These are phyloP conservation scores for Hyphodiscus hymeniophilus DNA, from an alignment of 495 filamentous ascomycete genomes.

Conservation along the genomic window DNA sequence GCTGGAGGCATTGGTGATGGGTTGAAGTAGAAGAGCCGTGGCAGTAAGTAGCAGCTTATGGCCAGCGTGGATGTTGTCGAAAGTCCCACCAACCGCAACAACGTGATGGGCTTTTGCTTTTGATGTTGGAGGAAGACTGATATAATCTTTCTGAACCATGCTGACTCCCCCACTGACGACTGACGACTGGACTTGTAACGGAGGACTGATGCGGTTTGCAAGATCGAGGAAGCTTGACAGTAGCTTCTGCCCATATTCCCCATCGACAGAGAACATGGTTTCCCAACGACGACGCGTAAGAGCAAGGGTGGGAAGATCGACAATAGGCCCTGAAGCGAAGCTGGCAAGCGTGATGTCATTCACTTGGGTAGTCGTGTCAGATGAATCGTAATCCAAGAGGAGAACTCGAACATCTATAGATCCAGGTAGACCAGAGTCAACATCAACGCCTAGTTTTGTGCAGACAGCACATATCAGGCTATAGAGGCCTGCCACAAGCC, in stretches of 20 bases:
- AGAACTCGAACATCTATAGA: conserved; percentile 74
- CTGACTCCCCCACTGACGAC: conserved; percentile 40
- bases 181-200: conserved; percentile 34
- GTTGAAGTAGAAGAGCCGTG: conserved; percentile 58
- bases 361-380: conserved; percentile 7
- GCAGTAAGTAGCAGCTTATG: conserved; percentile 91
- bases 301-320: conserved; percentile 60
- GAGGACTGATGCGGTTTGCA: conserved; percentile 34
- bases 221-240: conserved; percentile 34
- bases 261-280: conserved; percentile 52
- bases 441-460: conserved; percentile 41
- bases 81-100: conserved; percentile 87
- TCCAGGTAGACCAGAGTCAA: conserved; percentile 56
- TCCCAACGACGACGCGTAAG: conserved; percentile 58
- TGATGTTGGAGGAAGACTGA: conserved; percentile 18
- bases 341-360: conserved; percentile 12
- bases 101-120: conserved; percentile 20
- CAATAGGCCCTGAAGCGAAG: conserved; percentile 43
- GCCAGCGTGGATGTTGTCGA: conserved; percentile 93
- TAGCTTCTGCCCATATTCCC: conserved; percentile 26
- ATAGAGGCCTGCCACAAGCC: conserved; percentile 69
- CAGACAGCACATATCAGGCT: conserved; percentile 62
- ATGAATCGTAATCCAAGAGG: conserved; percentile 41
- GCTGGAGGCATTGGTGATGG: conserved; percentile 32
- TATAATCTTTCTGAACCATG: conserved; percentile 21